These are phyloP conservation scores for Eragrostis nindensis DNA, from an alignment of 176 grass and related monocot genomes.

Conservation along the genomic window DNA sequence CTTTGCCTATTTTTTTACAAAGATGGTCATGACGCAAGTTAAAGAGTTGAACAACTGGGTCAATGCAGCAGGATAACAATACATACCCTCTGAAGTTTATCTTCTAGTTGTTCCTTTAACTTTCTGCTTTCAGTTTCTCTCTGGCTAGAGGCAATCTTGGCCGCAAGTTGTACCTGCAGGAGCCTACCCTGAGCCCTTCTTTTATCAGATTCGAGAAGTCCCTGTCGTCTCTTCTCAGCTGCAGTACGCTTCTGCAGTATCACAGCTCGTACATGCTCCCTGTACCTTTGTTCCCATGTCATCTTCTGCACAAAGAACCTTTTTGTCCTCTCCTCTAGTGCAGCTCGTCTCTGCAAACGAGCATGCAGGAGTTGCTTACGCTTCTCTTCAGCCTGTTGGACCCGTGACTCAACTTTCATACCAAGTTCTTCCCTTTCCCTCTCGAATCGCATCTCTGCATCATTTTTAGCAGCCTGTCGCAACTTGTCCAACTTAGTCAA, in stretches of 20 bases:
- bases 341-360: conserved; percentile 67
- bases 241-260: conserved; percentile 77
- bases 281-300: conserved; percentile 72
- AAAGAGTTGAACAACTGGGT: conserved; percentile 22
- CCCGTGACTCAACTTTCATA: conserved; percentile 65
- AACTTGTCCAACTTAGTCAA: conserved; percentile 69
- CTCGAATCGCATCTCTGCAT: conserved; percentile 65
- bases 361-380: conserved; percentile 70
- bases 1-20: conserved; percentile 61
- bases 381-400: conserved; percentile 71
- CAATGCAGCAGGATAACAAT: conserved; percentile 12
- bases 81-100: conserved; percentile 79
- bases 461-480: conserved; percentile 79
- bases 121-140: conserved; percentile 75
- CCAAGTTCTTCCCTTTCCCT: conserved; percentile 76
- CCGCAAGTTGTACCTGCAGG: conserved; percentile 57
- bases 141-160: conserved; percentile 57
- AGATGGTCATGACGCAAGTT: conserved; percentile 24
- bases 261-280: conserved; percentile 74
- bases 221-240: conserved; percentile 70
- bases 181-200: conserved; percentile 61
- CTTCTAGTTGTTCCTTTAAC: conserved; percentile 75
- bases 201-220: conserved; percentile 75
- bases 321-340: conserved; percentile 71
- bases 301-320: conserved; percentile 59